phyloP scores from a whole-genome alignment of 768 basidiomycete genomes.

The Auricularia cornea region DNA sequence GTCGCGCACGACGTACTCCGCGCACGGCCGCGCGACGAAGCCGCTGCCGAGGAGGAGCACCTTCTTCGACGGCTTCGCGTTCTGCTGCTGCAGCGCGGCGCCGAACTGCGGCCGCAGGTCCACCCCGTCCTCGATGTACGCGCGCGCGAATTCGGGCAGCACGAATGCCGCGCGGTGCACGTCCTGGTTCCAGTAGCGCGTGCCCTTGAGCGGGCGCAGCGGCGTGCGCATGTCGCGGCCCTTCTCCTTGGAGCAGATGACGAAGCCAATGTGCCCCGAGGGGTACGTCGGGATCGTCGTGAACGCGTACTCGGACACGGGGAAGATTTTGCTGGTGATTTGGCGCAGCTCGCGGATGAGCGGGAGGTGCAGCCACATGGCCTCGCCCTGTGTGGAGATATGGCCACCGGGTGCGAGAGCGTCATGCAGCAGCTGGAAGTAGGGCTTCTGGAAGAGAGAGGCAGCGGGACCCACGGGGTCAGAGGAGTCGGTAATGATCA shows the following conservation, averaged over 20 bases:
- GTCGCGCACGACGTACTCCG: constrained; percentile 82
- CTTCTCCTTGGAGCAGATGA: constrained; percentile 73
- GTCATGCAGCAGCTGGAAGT: constrained; percentile 90
- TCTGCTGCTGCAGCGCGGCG: constrained; percentile 33
- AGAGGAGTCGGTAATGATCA: constrained; percentile 97
- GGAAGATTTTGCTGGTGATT: constrained; percentile 68
- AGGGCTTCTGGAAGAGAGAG: constrained; percentile 91
- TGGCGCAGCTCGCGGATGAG: constrained; percentile 71
- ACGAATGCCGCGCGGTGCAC: constrained; percentile 79
- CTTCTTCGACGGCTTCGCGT: constrained; percentile 46
- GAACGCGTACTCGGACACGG: constrained; percentile 80
- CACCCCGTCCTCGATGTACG: constrained; percentile 62
- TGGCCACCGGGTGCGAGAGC: constrained; percentile 84
- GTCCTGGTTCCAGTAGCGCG: constrained; percentile 76
- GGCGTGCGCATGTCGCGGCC: constrained; percentile 64
- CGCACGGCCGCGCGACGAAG: constrained; percentile 92
- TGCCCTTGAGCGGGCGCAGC: constrained; percentile 58
- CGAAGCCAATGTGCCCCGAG: constrained; percentile 94
- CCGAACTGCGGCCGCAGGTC: constrained; percentile 72
- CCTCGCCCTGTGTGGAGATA: constrained; percentile 94
- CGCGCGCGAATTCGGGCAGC: constrained; percentile 86
- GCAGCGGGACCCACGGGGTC: constrained; percentile 96
- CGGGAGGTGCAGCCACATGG: constrained; percentile 86
- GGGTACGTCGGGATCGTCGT: constrained; percentile 98
- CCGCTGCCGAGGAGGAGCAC: constrained; percentile 90